Evolutionary conservation across 805 yeast species (phyloP), one percentile per base, ranked within the genome.

Genomic region (Diddensiella transvaalensis): DNA sequence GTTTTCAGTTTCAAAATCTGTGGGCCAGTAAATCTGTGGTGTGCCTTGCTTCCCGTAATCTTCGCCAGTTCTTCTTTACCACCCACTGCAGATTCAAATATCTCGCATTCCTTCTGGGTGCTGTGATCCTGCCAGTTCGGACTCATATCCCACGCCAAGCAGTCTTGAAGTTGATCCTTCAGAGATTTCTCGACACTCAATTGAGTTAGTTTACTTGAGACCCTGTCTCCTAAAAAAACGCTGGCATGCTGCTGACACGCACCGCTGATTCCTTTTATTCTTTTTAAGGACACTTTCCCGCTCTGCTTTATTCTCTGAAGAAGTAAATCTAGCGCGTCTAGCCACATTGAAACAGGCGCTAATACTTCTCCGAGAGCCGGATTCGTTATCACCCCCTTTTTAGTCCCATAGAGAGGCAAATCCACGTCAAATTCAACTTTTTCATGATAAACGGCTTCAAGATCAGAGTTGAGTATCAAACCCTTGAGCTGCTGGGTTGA

Each of bases 111-210:
- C 18, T 72, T 66, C 3, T 79, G 83, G 0, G 97, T 89, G 21
- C 93, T 83, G 61, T 87, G 95, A 61, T 89, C 96, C 66, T 89
- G 97, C 97, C 97, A 89, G 62, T 90, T 89, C 5, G 96, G 96
- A 3, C 95, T 83, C 36, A 73, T 73, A 3, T 74, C 70, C 56
- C 80, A 74, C 1, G 91, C 71, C 24, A 60, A 42, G 4, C 46
- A 24, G 1, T 40, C 5, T 1, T 29, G 39, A 1, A 60, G 47
- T 52, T 77, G 85, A 1, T 69, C 73, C 32, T 70, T 61, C 43
- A 86, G 67, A 1, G 70, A 50, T 3, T 55, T 50, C 0, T 60
- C 22, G 0, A 70, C 55, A 11, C 60, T 52, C 48, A 85, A 66
- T 0, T 57, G 50, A 1, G 51, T 38, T 44, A 88, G 69, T 2